Evolutionary conservation across 495 filamentous ascomycete species (phyloP).

Genomic region (Xylaria palmicola): DNA sequence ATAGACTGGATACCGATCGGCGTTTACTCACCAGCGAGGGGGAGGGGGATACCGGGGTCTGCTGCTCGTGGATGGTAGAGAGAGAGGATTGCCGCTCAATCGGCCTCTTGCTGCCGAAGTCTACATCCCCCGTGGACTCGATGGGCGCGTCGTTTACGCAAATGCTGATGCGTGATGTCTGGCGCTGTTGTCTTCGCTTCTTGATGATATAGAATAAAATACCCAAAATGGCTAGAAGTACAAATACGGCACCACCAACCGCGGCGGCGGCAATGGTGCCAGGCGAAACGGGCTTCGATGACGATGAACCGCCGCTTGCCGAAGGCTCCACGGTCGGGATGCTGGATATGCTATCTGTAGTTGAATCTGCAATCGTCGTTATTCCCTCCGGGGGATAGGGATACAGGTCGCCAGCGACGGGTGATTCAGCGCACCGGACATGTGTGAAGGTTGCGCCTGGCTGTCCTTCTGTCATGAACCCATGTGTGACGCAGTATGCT

Average conservation of each 20-base stretch:
- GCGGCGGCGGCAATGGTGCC: slow-evolving; percentile 24
- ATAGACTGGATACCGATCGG: not conserved
- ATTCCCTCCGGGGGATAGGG: slow-evolving; percentile 23
- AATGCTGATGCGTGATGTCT: not conserved
- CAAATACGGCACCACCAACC: slow-evolving; percentile 19
- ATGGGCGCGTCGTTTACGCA: not conserved
- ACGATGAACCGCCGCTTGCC: not conserved
- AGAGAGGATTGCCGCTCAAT: slow-evolving; percentile 15
- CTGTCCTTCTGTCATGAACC: slow-evolving; percentile 13
- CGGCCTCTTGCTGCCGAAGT: not conserved
- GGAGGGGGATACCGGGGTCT: not conserved
- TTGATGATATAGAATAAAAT: slow-evolving; percentile 10
- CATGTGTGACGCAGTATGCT: slow-evolving; percentile 24
- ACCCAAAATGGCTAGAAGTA: slow-evolving; percentile 9
- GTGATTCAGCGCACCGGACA: slow-evolving; percentile 21
- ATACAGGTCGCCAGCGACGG: slow-evolving; percentile 24
- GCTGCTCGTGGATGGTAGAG: slow-evolving; percentile 23
- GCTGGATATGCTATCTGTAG: not conserved
- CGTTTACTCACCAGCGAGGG: not conserved
- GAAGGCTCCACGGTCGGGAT: not conserved
- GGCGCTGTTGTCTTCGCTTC: slow-evolving; percentile 1
- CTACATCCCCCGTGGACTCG: not conserved
- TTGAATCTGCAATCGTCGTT: slow-evolving; percentile 10
- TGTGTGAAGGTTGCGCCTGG: slow-evolving; percentile 20
- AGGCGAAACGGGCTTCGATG: slow-evolving; percentile 7